Evolutionary conservation across 2,329 filamentous ascomycete genomes (phyloP).

Genomic region (Akanthomyces dipterigenus): DNA sequence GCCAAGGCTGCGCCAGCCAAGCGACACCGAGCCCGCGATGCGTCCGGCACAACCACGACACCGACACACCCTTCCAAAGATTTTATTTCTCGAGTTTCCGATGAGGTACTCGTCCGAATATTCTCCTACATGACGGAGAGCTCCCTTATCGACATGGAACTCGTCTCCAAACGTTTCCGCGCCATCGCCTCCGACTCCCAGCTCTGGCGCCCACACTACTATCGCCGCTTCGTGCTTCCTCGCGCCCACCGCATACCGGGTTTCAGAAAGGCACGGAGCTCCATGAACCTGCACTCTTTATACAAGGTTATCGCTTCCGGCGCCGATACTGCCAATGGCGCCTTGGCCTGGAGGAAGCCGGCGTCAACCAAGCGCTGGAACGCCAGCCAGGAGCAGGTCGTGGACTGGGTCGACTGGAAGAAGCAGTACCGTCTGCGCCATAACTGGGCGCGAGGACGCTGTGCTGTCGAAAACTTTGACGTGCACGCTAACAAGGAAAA

Average conservation of each 20-base stretch:
- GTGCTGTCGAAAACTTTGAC: slow-evolving; percentile 70
- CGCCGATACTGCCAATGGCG: slow-evolving; percentile 35
- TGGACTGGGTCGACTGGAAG: slow-evolving; percentile 67
- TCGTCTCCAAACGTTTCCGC: slow-evolving; percentile 70
- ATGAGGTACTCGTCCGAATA: slow-evolving; percentile 82
- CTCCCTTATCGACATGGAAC: slow-evolving; percentile 55
- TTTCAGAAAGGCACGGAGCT: slow-evolving; percentile 34
- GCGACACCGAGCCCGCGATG: background rate
- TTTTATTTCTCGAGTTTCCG: slow-evolving; percentile 66
- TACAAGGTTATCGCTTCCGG: slow-evolving; percentile 34
- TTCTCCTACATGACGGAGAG: slow-evolving; percentile 67
- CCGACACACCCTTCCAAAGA: slow-evolving; percentile 35
- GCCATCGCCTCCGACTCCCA: slow-evolving; percentile 73
- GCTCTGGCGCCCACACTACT: slow-evolving; percentile 87
- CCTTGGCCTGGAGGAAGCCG: slow-evolving; percentile 37
- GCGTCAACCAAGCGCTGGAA: slow-evolving; percentile 3
- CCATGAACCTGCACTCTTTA: slow-evolving; percentile 8
- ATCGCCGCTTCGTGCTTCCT: slow-evolving; percentile 77
- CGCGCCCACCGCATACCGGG: slow-evolving; percentile 70
- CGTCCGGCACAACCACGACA: background rate
- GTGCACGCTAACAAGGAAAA: slow-evolving; percentile 36
- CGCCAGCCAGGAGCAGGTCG: background rate
- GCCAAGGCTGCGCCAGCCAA: background rate
- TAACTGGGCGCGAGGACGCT: slow-evolving; percentile 83
- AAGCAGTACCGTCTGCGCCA: slow-evolving; percentile 79